Percentiles rank a stretch among this genome's conserved stretches.
Conservation (phyloP, 192 early-diverging fungal genomes). For the Coemansia sp. region DNA sequence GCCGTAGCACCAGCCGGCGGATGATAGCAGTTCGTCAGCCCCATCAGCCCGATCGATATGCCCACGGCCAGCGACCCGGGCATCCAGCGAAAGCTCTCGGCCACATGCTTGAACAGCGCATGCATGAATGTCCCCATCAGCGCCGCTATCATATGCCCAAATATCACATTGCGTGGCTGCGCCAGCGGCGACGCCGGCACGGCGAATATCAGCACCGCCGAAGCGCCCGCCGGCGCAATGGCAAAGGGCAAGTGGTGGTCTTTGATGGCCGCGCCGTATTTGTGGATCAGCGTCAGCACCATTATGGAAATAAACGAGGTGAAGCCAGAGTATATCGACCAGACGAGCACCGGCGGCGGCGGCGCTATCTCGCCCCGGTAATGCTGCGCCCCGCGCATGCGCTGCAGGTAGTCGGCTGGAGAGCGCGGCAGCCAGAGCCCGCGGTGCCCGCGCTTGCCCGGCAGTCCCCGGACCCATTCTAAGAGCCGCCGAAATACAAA, state of each 20-base stretch:
- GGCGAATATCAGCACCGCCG: conserved; percentile 41
- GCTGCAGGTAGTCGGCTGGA: conserved; percentile 12
- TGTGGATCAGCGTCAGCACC: conserved; percentile 25
- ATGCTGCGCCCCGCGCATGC: conserved; percentile 41
- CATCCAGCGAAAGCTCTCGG: conserved; percentile 38
- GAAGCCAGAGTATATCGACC: conserved; percentile 30
- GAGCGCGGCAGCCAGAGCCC: conserved; percentile 25
- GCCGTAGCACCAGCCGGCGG: conserved; percentile 49
- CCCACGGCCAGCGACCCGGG: conserved; percentile 41
- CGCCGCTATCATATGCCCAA: conserved; percentile 37
- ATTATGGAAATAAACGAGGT: conserved; percentile 36
- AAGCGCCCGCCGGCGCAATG: conserved; percentile 39
- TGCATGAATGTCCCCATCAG: conserved; percentile 41
- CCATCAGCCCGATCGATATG: conserved; percentile 40
- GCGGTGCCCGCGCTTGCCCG: conserved; percentile 32
- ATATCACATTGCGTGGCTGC: conserved; percentile 43
- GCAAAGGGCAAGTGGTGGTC: conserved; percentile 45
- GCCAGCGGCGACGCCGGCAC: conserved; percentile 38
- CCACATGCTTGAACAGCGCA: conserved; percentile 25
- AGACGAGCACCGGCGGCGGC: conserved; percentile 29
- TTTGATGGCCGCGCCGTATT: conserved; percentile 37
- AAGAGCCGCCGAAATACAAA: conserved; percentile 21
- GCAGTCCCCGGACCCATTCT: conserved; percentile 30
- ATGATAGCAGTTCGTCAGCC: conserved; percentile 42
- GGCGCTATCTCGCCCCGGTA: conserved; percentile 17